Evolutionary conservation across 257 asterid species (phyloP).

Genomic region (Osmanthus fragrans): DNA sequence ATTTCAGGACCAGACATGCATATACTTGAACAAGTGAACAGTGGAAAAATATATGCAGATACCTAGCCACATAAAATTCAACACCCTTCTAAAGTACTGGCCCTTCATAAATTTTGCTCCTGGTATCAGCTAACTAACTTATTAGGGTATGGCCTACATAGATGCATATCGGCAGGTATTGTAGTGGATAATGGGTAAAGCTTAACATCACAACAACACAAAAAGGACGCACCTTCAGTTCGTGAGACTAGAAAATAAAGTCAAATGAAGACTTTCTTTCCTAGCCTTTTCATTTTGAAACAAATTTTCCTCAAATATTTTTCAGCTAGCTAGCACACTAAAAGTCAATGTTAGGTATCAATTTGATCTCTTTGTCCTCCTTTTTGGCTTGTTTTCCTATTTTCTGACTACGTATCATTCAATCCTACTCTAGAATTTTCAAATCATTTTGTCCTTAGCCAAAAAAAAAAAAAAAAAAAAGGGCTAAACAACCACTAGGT

Average conservation of each 20-base stretch:
- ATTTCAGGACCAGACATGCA: neutral
- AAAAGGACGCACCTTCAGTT: neutral
- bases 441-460: no score
- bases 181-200: neutral
- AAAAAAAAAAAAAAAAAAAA: no score
- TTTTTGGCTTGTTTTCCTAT: neutral
- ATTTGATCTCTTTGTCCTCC: neutral
- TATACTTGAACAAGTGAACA: slow-evolving; percentile 6
- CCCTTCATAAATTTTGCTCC: neutral
- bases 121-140: neutral
- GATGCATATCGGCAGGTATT: neutral
- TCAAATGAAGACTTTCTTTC: neutral
- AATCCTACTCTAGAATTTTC: no score
- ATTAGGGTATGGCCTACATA: neutral
- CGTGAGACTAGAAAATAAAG: neutral
- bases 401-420: neutral
- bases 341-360: neutral
- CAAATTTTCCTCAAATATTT: neutral
- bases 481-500: no score
- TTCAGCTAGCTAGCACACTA: neutral
- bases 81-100: neutral
- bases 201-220: neutral
- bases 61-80: neutral
- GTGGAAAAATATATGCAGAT: neutral
- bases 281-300: neutral